phyloP scores from a whole-genome alignment of 1,284 basidiomycete genomes.

The Ustilago shanxiensis region DNA sequence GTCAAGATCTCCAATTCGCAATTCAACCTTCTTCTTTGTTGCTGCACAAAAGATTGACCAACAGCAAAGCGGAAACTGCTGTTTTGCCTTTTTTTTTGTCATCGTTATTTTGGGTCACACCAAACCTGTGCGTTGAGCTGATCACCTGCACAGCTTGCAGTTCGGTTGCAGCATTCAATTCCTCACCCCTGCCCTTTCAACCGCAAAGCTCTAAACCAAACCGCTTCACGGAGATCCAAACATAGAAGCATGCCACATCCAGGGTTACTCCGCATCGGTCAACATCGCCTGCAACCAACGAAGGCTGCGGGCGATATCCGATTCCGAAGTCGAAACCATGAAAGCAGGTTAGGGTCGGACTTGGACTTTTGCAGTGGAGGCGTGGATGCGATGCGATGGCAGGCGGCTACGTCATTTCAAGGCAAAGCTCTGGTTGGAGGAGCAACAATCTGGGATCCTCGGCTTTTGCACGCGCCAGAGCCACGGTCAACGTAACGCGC shows the following conservation, averaged over 20 bases:
- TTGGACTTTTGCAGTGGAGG: not conserved
- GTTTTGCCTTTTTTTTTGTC: no score
- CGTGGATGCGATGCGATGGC: not conserved
- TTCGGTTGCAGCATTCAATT: conserved; percentile 5
- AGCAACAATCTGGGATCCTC: no score
- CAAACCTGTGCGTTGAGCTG: not conserved
- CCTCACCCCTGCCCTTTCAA: no score
- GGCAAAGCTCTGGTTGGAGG: not conserved
- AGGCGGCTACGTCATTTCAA: not conserved
- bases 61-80: no score
- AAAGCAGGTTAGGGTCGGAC: no score
- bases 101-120: no score
- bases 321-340: not conserved
- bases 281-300: not conserved
- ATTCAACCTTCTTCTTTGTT: not conserved
- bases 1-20: not conserved
- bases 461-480: no score
- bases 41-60: not conserved
- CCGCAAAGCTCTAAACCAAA: no score
- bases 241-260: not conserved
- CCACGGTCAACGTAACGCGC: no score
- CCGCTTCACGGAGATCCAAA: not conserved
- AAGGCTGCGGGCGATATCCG: not conserved
- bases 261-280: not conserved
- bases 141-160: conserved; percentile 7